These are phyloP conservation scores for Venturia pyrina DNA, from an alignment of 2,329 filamentous ascomycete species.

Conservation along the genomic window DNA sequence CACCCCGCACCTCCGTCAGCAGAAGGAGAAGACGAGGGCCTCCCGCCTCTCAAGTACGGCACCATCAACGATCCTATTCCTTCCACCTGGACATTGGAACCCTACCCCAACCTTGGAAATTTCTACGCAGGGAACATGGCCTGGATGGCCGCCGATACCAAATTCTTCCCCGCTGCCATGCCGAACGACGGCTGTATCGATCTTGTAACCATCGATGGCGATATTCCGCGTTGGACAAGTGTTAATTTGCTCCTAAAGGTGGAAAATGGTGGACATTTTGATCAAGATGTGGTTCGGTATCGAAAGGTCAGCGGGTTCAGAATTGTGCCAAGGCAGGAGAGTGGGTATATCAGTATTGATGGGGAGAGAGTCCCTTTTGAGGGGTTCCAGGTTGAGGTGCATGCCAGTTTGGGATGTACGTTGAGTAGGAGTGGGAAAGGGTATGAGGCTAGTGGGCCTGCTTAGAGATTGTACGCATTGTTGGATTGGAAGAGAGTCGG, in stretches of 20 bases:
- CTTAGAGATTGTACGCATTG: background rate
- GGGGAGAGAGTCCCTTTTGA: conserved; percentile 81
- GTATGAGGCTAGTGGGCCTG: background rate
- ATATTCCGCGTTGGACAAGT: conserved; percentile 56
- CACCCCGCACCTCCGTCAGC: background rate
- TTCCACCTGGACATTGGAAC: conserved; percentile 62
- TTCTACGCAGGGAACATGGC: conserved; percentile 96
- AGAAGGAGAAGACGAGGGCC: conserved; percentile 25
- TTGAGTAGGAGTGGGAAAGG: conserved; percentile 31
- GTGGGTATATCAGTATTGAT: conserved; percentile 88
- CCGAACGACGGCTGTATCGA: conserved; percentile 82
- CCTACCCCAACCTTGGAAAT: conserved; percentile 71
- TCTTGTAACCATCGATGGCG: conserved; percentile 68
- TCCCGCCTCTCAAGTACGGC: conserved; percentile 70
- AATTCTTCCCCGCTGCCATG: conserved; percentile 78
- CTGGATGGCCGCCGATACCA: conserved; percentile 76
- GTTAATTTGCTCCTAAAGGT: conserved; percentile 62
- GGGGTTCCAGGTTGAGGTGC: conserved; percentile 84
- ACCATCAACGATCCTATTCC: conserved; percentile 70
- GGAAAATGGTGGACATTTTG: conserved; percentile 66
- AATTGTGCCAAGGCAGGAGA: conserved; percentile 62
- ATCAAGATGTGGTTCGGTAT: conserved; percentile 67
- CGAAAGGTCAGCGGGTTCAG: conserved; percentile 82
- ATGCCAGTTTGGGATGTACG: conserved; percentile 73
- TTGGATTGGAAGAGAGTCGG: background rate